A percentile compares a stretch with the other conserved stretches of the same genome.
phyloP scores from a whole-genome alignment of 345 rosid genomes.

The Chamaenerion angustifolium region DNA sequence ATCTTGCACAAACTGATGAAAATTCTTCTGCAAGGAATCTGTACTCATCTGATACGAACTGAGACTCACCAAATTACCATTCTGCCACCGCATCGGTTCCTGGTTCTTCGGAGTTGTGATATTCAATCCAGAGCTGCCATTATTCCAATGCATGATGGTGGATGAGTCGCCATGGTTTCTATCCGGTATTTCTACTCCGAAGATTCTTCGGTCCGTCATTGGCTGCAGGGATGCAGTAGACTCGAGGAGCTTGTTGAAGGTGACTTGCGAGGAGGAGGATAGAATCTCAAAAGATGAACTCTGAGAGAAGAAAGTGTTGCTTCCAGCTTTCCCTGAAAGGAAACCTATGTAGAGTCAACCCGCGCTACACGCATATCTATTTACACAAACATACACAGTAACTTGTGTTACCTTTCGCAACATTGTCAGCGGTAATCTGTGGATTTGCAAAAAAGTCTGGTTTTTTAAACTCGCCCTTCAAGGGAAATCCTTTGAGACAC shows the following conservation, averaged over 20 bases:
- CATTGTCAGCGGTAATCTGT: slow-evolving; percentile 1
- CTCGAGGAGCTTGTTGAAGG: neutral
- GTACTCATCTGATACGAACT: slow-evolving; percentile 22
- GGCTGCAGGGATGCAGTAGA: neutral
- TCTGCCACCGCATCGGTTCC: too few species aligned
- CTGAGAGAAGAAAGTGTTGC: neutral
- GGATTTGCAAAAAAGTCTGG: slow-evolving; percentile 12
- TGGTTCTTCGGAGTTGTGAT: too few species aligned
- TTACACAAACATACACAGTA: neutral
- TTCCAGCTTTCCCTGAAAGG: neutral
- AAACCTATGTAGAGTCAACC: neutral
- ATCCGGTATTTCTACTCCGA: slow-evolving; percentile 2
- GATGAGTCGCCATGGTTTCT: neutral
- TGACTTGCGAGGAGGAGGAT: neutral
- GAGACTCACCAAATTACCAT: neutral
- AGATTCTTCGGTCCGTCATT: neutral
- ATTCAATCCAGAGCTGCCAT: too few species aligned
- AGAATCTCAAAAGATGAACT: neutral
- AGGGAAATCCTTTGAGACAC: too few species aligned
- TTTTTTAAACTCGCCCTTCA: slow-evolving; percentile 11
- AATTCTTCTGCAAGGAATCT: slow-evolving; percentile 17
- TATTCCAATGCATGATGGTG: too few species aligned
- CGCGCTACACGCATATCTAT: neutral
- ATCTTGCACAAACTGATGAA: slow-evolving; percentile 24
- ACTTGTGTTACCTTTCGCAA: neutral